Percentiles rank a stretch among this genome's conserved stretches.
These are phyloP conservation scores for Sordariomycetes sp. DNA, from an alignment of 2,329 filamentous ascomycete genomes.

Conservation along the genomic window DNA sequence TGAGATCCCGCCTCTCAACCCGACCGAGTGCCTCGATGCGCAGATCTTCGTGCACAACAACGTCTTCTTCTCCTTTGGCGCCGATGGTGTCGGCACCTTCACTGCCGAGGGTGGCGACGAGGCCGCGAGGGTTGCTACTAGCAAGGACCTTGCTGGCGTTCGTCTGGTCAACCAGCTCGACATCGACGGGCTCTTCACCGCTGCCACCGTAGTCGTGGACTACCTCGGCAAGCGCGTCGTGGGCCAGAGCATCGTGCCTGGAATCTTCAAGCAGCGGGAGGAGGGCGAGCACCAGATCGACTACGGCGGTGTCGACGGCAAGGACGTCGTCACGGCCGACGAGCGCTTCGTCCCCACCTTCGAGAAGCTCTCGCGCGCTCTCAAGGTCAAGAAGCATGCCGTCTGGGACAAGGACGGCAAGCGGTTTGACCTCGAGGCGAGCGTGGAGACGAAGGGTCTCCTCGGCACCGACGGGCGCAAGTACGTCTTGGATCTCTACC, in stretches of 20 bases:
- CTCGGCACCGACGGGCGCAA: conserved; percentile 93
- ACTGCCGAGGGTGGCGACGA: conserved; percentile 94
- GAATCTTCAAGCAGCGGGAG: conserved; percentile 97
- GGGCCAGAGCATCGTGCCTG: conserved; percentile 94
- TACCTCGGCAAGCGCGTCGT: conserved; percentile 96
- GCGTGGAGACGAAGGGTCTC: conserved; percentile 96
- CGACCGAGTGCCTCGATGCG: conserved; percentile 82
- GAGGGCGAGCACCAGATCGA: conserved; percentile 98
- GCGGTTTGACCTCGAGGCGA: conserved; percentile 84
- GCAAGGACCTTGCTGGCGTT: conserved; percentile 92
- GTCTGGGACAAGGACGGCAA: conserved; percentile 97
- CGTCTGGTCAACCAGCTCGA: conserved; percentile 95
- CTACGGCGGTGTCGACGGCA: conserved; percentile 95
- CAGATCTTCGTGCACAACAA: conserved; percentile 99
- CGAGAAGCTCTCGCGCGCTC: conserved; percentile 78
- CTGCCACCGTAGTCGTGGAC: conserved; percentile 91
- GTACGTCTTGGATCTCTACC: conserved; percentile 94
- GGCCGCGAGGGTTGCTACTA: conserved; percentile 87
- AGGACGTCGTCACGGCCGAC: conserved; percentile 86
- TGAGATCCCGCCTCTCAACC: conserved; percentile 88
- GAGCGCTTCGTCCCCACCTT: conserved; percentile 78
- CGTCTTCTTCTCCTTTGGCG: conserved; percentile 97
- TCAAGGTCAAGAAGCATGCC: conserved; percentile 86
- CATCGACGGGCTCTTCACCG: conserved; percentile 87
- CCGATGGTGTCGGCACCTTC: conserved; percentile 95